phyloP scores from a whole-genome alignment of 164 flowering plant genomes.

The Chimonanthus salicifolius region DNA sequence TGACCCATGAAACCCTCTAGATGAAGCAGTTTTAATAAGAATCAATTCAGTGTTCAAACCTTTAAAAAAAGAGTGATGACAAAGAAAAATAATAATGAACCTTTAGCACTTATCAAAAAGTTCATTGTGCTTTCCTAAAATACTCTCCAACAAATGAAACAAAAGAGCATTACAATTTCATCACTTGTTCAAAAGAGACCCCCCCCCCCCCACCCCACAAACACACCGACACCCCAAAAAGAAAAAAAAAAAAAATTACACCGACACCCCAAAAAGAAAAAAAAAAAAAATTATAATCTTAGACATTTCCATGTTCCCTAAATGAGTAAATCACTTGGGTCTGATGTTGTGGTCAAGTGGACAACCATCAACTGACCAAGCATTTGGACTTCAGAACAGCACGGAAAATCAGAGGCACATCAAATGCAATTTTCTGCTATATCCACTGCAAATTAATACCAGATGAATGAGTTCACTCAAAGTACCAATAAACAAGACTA shows the following conservation, averaged over 20 bases:
- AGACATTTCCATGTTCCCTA: neutral
- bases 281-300: too few species aligned
- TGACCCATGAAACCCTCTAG: neutral
- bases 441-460: too few species aligned
- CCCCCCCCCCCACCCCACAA: neutral
- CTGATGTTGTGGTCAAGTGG: neutral
- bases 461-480: neutral
- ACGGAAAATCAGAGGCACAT: neutral
- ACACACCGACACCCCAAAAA: neutral
- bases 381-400: neutral
- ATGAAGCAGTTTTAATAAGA: neutral
- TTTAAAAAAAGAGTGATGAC: too few species aligned
- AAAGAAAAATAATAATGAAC: too few species aligned
- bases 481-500: neutral
- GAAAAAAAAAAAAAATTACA: too few species aligned
- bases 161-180: neutral
- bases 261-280: neutral
- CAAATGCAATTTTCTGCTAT: neutral
- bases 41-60: neutral
- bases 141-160: neutral
- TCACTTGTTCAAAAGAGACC: neutral
- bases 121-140: neutral
- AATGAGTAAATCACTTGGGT: neutral
- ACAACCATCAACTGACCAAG: neutral
- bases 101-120: neutral